These are phyloP conservation scores for Cercis canadensis DNA, from an alignment of 306 rosid genomes.

Conservation along the genomic window DNA sequence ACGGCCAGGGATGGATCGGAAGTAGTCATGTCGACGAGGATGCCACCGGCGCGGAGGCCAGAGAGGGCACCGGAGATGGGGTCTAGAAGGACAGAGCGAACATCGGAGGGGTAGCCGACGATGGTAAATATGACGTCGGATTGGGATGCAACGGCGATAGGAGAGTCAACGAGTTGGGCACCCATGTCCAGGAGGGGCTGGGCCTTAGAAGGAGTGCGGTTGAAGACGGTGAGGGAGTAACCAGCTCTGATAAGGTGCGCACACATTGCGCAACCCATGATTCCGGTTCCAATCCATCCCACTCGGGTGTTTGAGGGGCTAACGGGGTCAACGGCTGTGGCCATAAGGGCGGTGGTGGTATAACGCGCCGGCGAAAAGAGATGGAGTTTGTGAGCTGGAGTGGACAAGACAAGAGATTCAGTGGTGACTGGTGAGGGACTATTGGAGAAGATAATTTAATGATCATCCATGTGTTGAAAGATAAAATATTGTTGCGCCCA, in stretches of 20 bases:
- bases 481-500: no score
- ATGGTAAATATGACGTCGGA: conserved; percentile 90
- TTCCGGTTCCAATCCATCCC: conserved; percentile 98
- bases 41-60: conserved; percentile 78
- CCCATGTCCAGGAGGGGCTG: conserved; percentile 82
- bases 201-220: conserved; percentile 86
- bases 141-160: conserved; percentile 66
- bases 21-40: conserved; percentile 93
- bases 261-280: conserved; percentile 97
- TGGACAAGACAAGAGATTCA: no score
- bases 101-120: conserved; percentile 95
- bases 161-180: conserved; percentile 66
- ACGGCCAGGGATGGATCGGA: conserved; percentile 92
- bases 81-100: conserved; percentile 80
- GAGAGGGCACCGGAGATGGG: conserved; percentile 76
- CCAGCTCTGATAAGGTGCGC: conserved; percentile 85
- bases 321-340: no score
- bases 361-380: no score
- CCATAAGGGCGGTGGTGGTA: no score
- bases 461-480: no score
- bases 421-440: no score
- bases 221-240: conserved; percentile 85
- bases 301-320: conserved; percentile 81
- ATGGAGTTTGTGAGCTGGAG: no score
- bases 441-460: no score